Percentiles rank a stretch among this genome's conserved stretches.
phyloP scores from a whole-genome alignment of 345 rosid genomes.

The Diplotaxis tenuifolia region DNA sequence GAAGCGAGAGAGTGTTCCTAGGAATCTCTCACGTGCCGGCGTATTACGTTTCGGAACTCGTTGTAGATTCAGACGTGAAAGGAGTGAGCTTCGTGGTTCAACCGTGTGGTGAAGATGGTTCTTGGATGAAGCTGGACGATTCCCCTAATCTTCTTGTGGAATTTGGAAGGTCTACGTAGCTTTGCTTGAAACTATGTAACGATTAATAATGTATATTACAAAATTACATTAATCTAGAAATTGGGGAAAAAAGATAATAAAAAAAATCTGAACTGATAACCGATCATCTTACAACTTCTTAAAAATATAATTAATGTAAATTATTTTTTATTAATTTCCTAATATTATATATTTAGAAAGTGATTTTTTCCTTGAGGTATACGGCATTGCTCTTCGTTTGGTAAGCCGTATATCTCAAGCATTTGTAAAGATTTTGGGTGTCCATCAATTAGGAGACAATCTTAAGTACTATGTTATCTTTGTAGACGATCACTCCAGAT shows the following conservation, averaged over 20 bases:
- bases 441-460: no score
- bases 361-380: no score
- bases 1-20: constrained; percentile 37
- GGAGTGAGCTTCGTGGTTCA: neutral
- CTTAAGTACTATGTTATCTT: no score
- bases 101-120: neutral
- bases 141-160: neutral
- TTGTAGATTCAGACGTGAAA: constrained; percentile 38
- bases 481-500: no score
- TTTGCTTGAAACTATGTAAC: neutral
- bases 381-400: no score
- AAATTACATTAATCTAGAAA: neutral
- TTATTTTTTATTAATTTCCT: no score
- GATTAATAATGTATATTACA: neutral
- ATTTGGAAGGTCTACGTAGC: neutral
- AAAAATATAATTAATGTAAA: no score
- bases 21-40: constrained; percentile 53
- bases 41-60: constrained; percentile 56
- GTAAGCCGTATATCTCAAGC: no score
- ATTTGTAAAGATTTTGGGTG: no score
- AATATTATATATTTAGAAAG: no score
- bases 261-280: neutral
- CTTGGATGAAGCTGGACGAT: neutral
- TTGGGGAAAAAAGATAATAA: neutral
- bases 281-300: no score